These are phyloP conservation scores for Cenchrus purpureus DNA, from an alignment of 176 grass and related monocot species.

Conservation along the genomic window DNA sequence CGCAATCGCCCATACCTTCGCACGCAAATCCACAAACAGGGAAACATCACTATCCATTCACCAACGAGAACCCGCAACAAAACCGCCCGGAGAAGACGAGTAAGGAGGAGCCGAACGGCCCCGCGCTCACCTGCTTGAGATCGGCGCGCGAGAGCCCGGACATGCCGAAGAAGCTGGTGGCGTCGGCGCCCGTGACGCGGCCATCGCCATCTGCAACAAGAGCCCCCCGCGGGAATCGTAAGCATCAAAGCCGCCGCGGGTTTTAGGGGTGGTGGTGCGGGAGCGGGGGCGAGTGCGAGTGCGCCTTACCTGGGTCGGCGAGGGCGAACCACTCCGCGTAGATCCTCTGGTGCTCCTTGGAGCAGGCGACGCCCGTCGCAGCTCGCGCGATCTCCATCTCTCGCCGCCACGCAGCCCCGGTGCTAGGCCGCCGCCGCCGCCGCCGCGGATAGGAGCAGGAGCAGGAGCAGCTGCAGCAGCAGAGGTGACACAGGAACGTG, in stretches of 20 bases:
- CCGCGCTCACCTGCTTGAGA: conserved; percentile 73
- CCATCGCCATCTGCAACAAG: conserved; percentile 64
- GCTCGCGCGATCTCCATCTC: conserved; percentile 69
- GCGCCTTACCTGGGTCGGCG: conserved; percentile 67
- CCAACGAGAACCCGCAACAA: conserved; percentile 14
- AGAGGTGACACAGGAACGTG: conserved; percentile 14
- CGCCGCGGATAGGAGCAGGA: not conserved
- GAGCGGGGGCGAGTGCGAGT: too few relatives aligned
- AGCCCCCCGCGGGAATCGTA: not conserved
- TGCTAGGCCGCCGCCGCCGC: conserved; percentile 15
- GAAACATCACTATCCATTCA: not conserved
- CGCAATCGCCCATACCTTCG: conserved; percentile 85
- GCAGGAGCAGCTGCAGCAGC: conserved; percentile 18
- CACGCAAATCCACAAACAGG: conserved; percentile 11
- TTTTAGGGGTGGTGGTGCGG: not conserved
- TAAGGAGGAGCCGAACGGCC: conserved; percentile 4
- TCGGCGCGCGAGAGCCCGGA: conserved; percentile 77
- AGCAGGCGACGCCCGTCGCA: conserved; percentile 43
- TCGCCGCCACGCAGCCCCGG: not conserved
- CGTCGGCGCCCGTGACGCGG: conserved; percentile 74
- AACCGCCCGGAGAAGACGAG: not conserved
- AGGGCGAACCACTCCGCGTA: conserved; percentile 82
- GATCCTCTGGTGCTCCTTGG: conserved; percentile 77
- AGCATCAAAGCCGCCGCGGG: not conserved
- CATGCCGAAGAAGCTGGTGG: conserved; percentile 83